phyloP scores from a whole-genome alignment of 208 protist genomes.

The Trichomonas vaginalis region DNA sequence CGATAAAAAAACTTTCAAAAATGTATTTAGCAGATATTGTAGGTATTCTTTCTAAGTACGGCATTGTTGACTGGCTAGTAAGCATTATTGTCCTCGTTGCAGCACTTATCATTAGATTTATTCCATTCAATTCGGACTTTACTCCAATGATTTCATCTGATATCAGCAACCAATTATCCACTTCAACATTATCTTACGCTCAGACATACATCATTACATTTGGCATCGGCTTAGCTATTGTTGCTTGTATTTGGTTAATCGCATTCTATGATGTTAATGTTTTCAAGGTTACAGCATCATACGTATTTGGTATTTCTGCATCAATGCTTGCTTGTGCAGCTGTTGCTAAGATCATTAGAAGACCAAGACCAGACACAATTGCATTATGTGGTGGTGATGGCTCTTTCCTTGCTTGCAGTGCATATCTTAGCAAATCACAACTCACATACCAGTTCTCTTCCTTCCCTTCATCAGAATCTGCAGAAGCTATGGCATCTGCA shows the following conservation, averaged over 20 bases:
- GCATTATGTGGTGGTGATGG: background rate
- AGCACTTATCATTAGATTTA: background rate
- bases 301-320: background rate
- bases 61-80: background rate
- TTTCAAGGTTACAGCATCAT: background rate
- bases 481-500: background rate
- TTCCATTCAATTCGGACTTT: background rate
- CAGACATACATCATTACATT: background rate
- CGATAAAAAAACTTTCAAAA: too few relatives aligned
- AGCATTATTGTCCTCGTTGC: background rate
- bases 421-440: background rate
- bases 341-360: background rate
- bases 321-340: background rate
- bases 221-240: background rate
- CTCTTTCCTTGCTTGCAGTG: background rate
- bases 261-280: background rate
- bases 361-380: background rate
- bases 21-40: background rate
- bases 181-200: background rate
- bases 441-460: background rate
- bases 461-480: background rate
- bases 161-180: background rate
- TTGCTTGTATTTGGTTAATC: background rate
- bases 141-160: background rate
- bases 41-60: background rate